phyloP scores from a whole-genome alignment of 305 asterid species.

The Solanum chacoense region DNA sequence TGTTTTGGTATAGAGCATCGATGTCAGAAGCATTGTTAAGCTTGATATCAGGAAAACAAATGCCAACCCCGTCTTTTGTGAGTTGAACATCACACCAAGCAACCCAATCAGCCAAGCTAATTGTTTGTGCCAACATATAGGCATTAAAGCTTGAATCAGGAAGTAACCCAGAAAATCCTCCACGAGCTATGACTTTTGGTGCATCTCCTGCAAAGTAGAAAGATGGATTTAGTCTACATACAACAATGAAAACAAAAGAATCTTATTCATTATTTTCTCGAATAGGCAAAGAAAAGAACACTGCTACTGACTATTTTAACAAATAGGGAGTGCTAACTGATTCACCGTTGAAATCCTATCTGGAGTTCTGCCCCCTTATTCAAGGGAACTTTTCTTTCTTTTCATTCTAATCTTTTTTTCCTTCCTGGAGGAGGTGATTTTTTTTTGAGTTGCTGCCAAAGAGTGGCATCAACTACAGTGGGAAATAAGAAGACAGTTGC shows the following conservation, averaged over 20 bases:
- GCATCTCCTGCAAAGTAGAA: slow-evolving; percentile 31
- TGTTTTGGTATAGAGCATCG: accelerated
- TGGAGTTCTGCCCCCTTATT: background rate
- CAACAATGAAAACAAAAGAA: background rate
- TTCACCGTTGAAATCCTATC: background rate
- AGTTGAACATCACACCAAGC: slow-evolving; percentile 63
- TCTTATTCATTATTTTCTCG: background rate
- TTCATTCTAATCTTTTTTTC: background rate
- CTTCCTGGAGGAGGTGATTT: background rate
- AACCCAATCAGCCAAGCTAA: slow-evolving; percentile 10
- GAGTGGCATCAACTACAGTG: background rate
- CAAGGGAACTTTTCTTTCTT: background rate
- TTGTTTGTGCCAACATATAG: slow-evolving; percentile 7
- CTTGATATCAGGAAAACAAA: slow-evolving; percentile 44
- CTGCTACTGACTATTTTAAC: background rate
- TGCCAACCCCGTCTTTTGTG: slow-evolving; percentile 45
- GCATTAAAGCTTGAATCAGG: slow-evolving; percentile 44
- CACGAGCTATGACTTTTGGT: slow-evolving; percentile 54
- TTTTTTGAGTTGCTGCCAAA: background rate
- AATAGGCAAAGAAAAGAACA: background rate
- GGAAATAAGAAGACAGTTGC: background rate
- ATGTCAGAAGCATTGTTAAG: slow-evolving; percentile 38
- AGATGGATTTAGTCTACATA: background rate
- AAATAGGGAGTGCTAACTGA: background rate
- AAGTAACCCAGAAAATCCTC: slow-evolving; percentile 61